phyloP scores from a whole-genome alignment of 2,329 filamentous ascomycete species.

The Penicillium sclerotigenum region DNA sequence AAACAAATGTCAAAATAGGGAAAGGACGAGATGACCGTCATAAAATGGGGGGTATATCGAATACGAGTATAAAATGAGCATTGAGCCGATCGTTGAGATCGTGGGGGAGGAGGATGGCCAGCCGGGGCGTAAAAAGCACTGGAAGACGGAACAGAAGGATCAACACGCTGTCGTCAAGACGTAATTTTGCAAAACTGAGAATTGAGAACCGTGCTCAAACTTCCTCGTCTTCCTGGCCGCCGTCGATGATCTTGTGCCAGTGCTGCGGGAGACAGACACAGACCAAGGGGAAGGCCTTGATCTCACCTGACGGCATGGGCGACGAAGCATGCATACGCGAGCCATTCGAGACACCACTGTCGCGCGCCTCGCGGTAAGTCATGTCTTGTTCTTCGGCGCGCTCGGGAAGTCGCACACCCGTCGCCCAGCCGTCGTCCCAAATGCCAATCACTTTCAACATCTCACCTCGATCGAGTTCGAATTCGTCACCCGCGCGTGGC shows the following conservation, averaged over 20 bases:
- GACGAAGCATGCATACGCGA: constrained; percentile 61
- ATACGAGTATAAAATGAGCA: constrained; percentile 21
- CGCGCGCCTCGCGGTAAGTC: constrained; percentile 72
- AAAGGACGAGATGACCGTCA: constrained; percentile 22
- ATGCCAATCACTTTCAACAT: constrained; percentile 98
- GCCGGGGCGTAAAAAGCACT: constrained; percentile 13
- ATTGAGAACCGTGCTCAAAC: constrained; percentile 18
- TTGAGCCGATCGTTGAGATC: background rate
- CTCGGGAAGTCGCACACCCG: constrained; percentile 78
- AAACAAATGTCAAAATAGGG: constrained; percentile 11
- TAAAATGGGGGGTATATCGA: constrained; percentile 35
- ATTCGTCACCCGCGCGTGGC: constrained; percentile 88
- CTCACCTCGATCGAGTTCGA: constrained; percentile 86
- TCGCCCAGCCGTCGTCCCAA: constrained; percentile 99
- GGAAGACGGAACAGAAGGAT: constrained; percentile 16
- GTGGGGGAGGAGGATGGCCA: constrained; percentile 8
- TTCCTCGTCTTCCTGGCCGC: constrained; percentile 53
- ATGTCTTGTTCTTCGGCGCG: constrained; percentile 85
- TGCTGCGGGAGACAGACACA: constrained; percentile 94
- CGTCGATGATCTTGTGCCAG: constrained; percentile 95
- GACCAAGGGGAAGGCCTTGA: constrained; percentile 96
- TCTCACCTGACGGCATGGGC: constrained; percentile 69
- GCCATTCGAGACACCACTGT: constrained; percentile 88
- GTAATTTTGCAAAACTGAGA: constrained; percentile 29
- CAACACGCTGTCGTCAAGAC: constrained; percentile 39